Base-by-base conservation (phyloP, 352 stramenopile species). In the Halophytophthora batemanensis region DNA sequence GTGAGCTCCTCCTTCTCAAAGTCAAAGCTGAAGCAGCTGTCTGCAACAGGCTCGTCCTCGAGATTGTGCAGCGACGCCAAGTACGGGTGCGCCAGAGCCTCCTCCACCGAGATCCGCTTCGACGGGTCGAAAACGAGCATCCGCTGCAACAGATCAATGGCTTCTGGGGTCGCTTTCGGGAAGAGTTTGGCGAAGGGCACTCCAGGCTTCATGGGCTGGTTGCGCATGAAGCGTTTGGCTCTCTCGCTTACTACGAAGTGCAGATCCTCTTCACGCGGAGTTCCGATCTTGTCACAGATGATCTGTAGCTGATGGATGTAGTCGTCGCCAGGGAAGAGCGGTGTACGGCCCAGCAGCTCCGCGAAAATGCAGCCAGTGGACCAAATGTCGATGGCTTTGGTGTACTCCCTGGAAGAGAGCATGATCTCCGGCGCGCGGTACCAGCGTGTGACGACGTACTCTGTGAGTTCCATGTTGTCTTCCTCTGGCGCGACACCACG, bases 301-400 rank as follows among this genome's bases (percentile, higher is more conserved):
- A 98, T 93, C 71, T 97, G 86, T 40, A 99, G 92, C 73, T 99
- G 97, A 70, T 99, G 92, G 69, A 99, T 99, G 71, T 99, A 99
- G 70, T 99, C 96, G 48, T 99, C 93, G 1, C 91, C 91, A 6
- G 88, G 91, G 39, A 98, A 97, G n/a, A 98, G 74, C 38, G 88
- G 87, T 41, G 95, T 96, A 37, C 86, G 74, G 11, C 81, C 83
- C 1, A 98, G 71, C 28, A 98, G 58, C 61, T 98, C 91, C n/a
- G 87, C 90, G 42, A 98, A 96, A 61, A 98, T 98, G 69, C 93
- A 98, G 5, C 93, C 93, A 3, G 78, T 89, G 13, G 85, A 94
- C 96, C 95, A 98, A 57, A 98, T 84, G 66, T 98, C 96, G 60
- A 99, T 97, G 15, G 90, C 85, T 63, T 98, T 98, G 18, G 89